phyloP scores from a whole-genome alignment of 1,284 basidiomycete genomes.

The Ustilago cynodontis region DNA sequence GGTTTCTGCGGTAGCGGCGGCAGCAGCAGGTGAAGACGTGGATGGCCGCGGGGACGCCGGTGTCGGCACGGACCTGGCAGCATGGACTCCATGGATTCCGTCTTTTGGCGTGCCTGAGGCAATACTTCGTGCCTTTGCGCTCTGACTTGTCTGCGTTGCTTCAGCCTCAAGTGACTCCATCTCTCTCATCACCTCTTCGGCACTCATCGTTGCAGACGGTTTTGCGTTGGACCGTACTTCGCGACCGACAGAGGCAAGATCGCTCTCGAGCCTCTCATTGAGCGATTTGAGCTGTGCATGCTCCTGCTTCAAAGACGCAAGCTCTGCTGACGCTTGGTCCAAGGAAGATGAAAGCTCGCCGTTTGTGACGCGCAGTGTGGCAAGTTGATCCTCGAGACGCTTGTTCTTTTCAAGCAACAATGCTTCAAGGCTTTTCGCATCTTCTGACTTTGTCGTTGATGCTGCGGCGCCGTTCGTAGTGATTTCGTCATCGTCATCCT shows the following conservation, averaged over 20 bases:
- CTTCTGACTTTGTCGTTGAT: conserved; percentile 1
- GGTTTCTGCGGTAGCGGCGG: conserved; percentile 22
- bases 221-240: conserved; percentile 14
- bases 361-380: conserved; percentile 84
- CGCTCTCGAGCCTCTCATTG: conserved; percentile 91
- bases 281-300: conserved; percentile 81
- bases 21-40: conserved; percentile 6
- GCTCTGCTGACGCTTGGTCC: conserved; percentile 73
- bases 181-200: conserved; percentile 41
- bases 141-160: conserved; percentile 6
- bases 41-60: conserved; percentile 15
- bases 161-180: conserved; percentile 46
- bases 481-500: conserved; percentile 70
- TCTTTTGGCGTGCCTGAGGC: conserved; percentile 1
- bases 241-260: conserved; percentile 74
- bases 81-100: conserved; percentile 2
- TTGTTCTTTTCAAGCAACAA: conserved; percentile 94
- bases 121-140: conserved; percentile 1
- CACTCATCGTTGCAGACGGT: conserved; percentile 23
- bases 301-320: conserved; percentile 77
- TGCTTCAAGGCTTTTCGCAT: conserved; percentile 84
- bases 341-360: conserved; percentile 33
- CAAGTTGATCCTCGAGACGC: conserved; percentile 91
- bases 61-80: conserved; percentile 11
- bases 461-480: conserved; percentile 9